Conservation (phyloP, 1,284 basidiomycete genomes). For the Trametes pubescens region DNA sequence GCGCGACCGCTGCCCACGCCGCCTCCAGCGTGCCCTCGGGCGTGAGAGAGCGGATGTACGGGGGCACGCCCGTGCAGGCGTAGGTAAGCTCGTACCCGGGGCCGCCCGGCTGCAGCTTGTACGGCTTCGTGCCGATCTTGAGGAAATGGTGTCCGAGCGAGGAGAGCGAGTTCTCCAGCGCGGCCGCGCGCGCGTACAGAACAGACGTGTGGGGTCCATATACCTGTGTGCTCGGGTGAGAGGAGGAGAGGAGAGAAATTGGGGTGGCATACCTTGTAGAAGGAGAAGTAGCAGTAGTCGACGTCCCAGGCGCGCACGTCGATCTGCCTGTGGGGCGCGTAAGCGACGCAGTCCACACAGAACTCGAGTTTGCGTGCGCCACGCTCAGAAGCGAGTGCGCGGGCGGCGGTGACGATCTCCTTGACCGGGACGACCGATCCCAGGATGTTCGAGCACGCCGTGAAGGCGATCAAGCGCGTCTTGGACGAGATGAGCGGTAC, state of each 20-base stretch:
- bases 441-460: slow-evolving; percentile 80
- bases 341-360: slow-evolving; percentile 81
- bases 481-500: slow-evolving; percentile 66
- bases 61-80: slow-evolving; percentile 63
- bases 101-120: slow-evolving; percentile 77
- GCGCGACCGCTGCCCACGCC: slow-evolving; percentile 55
- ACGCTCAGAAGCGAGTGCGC: slow-evolving; percentile 57
- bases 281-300: slow-evolving; percentile 76
- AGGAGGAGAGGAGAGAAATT: neutral
- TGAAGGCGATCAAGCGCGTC: slow-evolving; percentile 79
- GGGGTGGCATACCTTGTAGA: slow-evolving; percentile 71
- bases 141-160: slow-evolving; percentile 80
- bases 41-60: slow-evolving; percentile 71
- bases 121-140: slow-evolving; percentile 52
- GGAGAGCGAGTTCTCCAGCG: slow-evolving; percentile 57
- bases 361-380: slow-evolving; percentile 72
- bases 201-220: slow-evolving; percentile 79
- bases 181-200: slow-evolving; percentile 62
- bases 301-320: slow-evolving; percentile 80
- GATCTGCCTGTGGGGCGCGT: slow-evolving; percentile 76
- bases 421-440: slow-evolving; percentile 73
- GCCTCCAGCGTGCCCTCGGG: slow-evolving; percentile 53
- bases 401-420: slow-evolving; percentile 58
- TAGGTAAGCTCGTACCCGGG: slow-evolving; percentile 78
- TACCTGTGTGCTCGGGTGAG: slow-evolving; percentile 51